phyloP scores from a whole-genome alignment of 805 yeast species.

The Candida nanaspora region DNA sequence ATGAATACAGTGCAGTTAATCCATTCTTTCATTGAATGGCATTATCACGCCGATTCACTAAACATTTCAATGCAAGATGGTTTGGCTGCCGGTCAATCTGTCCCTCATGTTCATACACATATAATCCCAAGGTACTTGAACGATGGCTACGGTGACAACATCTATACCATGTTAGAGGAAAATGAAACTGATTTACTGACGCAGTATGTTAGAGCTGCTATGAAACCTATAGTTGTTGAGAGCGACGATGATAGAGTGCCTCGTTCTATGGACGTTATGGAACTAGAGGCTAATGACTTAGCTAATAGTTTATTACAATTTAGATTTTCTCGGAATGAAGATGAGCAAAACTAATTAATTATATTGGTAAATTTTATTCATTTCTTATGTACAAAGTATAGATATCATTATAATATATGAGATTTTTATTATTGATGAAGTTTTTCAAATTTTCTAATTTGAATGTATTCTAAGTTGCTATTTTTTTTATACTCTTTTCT shows the following conservation, averaged over 20 bases:
- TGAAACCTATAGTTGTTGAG: conserved; percentile 22
- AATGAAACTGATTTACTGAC: conserved; percentile 41
- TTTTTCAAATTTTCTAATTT: conserved; percentile 16
- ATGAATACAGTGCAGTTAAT: conserved; percentile 69
- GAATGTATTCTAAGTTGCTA: conserved; percentile 7
- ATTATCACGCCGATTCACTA: conserved; percentile 73
- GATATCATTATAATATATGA: no score
- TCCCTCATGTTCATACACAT: conserved; percentile 93
- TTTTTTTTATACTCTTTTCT: conserved; percentile 12
- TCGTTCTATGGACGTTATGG: conserved; percentile 62
- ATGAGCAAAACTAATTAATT: no score
- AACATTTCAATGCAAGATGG: conserved; percentile 97
- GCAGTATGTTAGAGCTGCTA: conserved; percentile 24
- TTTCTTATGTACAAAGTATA: no score
- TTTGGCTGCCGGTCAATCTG: conserved; percentile 91
- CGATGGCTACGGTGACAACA: conserved; percentile 59
- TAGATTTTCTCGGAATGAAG: no score
- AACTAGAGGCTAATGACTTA: conserved; percentile 56
- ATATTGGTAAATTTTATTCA: no score
- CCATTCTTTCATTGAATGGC: conserved; percentile 55
- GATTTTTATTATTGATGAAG: no score
- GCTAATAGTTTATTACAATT: conserved; percentile 31
- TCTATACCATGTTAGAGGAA: conserved; percentile 59
- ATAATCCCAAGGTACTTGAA: conserved; percentile 74
- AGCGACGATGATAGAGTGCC: conserved; percentile 50